Base-by-base conservation (phyloP, 805 yeast species). In the Saturnispora zaruensis region DNA sequence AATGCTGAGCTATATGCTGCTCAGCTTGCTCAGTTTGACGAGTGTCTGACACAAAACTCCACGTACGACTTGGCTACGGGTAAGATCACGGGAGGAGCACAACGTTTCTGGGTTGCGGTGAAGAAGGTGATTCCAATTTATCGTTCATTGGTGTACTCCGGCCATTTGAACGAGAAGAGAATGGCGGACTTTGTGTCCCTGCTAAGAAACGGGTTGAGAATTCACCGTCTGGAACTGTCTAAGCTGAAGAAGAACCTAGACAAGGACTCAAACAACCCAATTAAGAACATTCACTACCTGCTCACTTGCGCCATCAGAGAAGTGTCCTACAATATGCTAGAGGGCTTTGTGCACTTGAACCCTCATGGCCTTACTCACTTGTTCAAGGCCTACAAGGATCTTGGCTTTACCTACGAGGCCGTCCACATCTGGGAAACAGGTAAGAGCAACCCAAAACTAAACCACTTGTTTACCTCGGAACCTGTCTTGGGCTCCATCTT, bases 391-490 rank as follows among this genome's bases (percentile, higher is more conserved):
- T 75, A 77, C 59, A 77, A 78, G 59, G 87, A 82, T 61, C 72
- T 79, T 54, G 74, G 77, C 44, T 70, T 81, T 51, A 73, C 76
- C 43, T 72, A 76, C 48, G 89, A 84, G 64, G 82, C 86, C 46
- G 75, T 84, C 43, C 72, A 75, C 52, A 73, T 82, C 52, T 85
- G 93, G 93, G 84, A 82, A 57, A 66, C 74, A 18, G 83, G 83
- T 28, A 78, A 76, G 55, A 72, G 73, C 56, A 71, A 68, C 52
- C 65, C 69, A 3, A 55, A 60, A 4, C 63, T 68, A 44, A 66
- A 78, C 57, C 52, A 60, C 36, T 63, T 75, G 18, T 84, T 79
- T 64, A 71, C 84, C 51, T 73, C 76, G 41, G 85, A 84, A 59
- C 75, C 78, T 53, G 83, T 83, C 25, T 78, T 85, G 58, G 84